Evolutionary conservation across 83 land plant species (phyloP).

Genomic region (Picea abies): DNA sequence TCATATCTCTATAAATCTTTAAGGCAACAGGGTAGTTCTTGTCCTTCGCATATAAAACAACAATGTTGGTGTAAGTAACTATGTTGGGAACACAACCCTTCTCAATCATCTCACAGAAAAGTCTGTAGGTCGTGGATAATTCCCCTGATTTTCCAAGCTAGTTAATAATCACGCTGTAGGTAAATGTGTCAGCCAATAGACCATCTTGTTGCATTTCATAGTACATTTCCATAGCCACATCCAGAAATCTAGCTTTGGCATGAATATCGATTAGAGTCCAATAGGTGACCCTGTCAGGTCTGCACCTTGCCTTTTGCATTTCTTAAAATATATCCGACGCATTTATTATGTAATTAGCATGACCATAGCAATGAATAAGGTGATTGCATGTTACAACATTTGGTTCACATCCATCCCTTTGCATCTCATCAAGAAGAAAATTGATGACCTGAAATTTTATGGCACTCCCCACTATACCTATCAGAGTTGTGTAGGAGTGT

Average conservation of each 20-base stretch:
- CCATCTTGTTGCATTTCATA: conserved; percentile 81
- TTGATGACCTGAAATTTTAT: conserved; percentile 69
- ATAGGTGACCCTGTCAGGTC: conserved; percentile 91
- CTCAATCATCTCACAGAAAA: conserved; percentile 88
- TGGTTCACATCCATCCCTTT: conserved; percentile 85
- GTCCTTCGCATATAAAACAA: conserved; percentile 90
- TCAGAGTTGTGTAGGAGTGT: conserved; percentile 94
- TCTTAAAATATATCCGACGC: conserved; percentile 70
- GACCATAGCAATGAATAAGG: conserved; percentile 91
- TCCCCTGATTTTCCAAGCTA: conserved; percentile 98
- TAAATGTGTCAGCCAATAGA: conserved; percentile 89
- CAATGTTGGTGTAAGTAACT: conserved; percentile 92
- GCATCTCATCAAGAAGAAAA: conserved; percentile 78
- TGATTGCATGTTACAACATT: conserved; percentile 96
- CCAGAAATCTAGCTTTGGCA: conserved; percentile 94
- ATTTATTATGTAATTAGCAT: conserved; percentile 76
- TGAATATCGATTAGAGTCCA: conserved; percentile 97
- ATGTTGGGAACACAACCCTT: conserved; percentile 86
- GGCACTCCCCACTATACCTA: conserved; percentile 92
- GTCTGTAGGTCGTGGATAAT: conserved; percentile 72
- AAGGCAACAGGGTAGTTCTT: conserved; percentile 77
- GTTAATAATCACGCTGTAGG: conserved; percentile 94
- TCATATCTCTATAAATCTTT: conserved; percentile 89
- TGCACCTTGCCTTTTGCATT: conserved; percentile 77
- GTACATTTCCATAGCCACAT: conserved; percentile 89